A percentile compares a stretch with the other conserved stretches of the same genome.
Conservation (phyloP, 495 filamentous ascomycete species). For the Coniosporium apollinis region DNA sequence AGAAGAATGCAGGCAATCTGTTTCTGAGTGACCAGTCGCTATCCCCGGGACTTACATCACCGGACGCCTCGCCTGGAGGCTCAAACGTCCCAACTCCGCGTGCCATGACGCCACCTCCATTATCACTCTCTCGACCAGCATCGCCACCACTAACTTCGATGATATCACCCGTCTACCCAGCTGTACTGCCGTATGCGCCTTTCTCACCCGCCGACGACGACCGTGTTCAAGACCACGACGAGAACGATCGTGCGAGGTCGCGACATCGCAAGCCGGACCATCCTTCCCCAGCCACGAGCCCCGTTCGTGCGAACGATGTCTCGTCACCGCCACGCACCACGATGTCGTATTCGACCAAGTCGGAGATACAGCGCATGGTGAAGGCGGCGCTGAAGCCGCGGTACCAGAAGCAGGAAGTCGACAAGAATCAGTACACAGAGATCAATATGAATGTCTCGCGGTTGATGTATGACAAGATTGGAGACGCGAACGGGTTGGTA, state of each 20-base stretch:
- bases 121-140: conserved; percentile 39
- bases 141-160: conserved; percentile 56
- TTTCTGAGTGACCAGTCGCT: conserved; percentile 1
- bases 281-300: no score
- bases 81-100: conserved; percentile 53
- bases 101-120: conserved; percentile 54
- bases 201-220: conserved; percentile 37
- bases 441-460: conserved; percentile 76
- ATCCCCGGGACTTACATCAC: conserved; percentile 48
- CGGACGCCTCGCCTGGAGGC: conserved; percentile 51
- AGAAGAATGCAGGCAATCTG: conserved; percentile 4
- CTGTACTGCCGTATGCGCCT: conserved; percentile 39
- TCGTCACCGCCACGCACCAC: conserved; percentile 21
- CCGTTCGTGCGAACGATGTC: conserved; percentile 14
- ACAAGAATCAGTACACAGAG: conserved; percentile 68
- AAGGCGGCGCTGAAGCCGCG: conserved; percentile 58
- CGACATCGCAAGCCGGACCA: conserved; percentile 7
- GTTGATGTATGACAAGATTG: conserved; percentile 68
- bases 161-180: conserved; percentile 43
- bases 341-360: conserved; percentile 56
- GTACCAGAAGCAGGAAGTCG: conserved; percentile 49
- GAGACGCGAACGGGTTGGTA: conserved; percentile 38
- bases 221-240: conserved; percentile 1
- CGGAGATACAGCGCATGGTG: conserved; percentile 69
- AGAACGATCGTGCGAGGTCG: conserved; percentile 7